Base-by-base conservation (phyloP, 2,329 filamentous ascomycete genomes). In the Colletotrichum eleusines region DNA sequence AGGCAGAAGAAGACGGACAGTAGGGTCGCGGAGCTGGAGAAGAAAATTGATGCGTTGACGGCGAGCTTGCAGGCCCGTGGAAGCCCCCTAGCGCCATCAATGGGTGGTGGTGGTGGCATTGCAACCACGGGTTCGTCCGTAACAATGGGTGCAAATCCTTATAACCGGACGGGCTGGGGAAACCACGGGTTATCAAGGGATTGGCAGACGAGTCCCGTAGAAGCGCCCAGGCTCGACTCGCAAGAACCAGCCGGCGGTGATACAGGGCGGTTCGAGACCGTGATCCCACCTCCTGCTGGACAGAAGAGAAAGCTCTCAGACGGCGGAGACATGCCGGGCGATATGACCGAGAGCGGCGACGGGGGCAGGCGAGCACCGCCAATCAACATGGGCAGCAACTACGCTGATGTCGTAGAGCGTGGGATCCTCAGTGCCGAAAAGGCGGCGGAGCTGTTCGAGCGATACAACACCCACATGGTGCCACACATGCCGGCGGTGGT, bases 1-100 rank as follows among this genome's bases (percentile, higher is more conserved):
- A 87, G 94, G 54, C 93, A 95, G 83, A 97, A 95, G 85, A 97
- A 97, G 85, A 94, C 93, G 64, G 95, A 97, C 79, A 95, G 90
- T 74, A 88, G 94, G 62, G 94, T 98, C 16, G 92, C 94, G 11
- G 94, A 97, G 83, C 85, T 98, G 62, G 94, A 97, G 84, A 94
- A 92, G 85, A 97, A 97, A 84, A 95, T 97, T 73, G 94, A 97
- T 83, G 93, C 92, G 11, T 80, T 97, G 78, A 97, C 93, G 9
- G 93, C 94, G 8, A 94, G 90, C 44, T 79, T 97, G 74, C 91
- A 94, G 55, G 89, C 92, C 11, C 76, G 80, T 38, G 77, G 69
- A 31, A 72, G 51, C 20, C 40, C 73, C n/a, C 70, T 76, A 18
- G 74, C 73, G 35, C 57, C 58, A 11, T 26, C 42, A 2, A 33